These are phyloP conservation scores for Primulina tabacum DNA, from an alignment of 257 asterid genomes.

Conservation along the genomic window DNA sequence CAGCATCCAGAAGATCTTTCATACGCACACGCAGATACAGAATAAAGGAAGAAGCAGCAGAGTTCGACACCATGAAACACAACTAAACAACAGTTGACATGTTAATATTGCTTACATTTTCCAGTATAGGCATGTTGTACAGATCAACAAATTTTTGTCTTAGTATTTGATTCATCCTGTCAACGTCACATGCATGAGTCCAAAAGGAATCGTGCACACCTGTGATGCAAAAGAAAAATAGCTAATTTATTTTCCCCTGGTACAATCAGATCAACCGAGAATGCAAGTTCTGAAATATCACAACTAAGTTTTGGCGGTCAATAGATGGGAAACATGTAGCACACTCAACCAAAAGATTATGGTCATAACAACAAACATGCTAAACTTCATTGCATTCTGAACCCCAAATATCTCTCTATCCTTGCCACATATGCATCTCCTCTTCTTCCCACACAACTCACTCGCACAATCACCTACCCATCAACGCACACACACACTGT, in stretches of 20 bases:
- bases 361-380: not conserved
- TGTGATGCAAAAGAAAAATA: not conserved
- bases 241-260: not conserved
- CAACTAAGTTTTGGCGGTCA: not conserved
- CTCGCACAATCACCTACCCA: too few species aligned
- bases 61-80: not conserved
- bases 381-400: not conserved
- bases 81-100: conserved; percentile 13
- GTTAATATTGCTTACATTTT: conserved; percentile 59
- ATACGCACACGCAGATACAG: not conserved
- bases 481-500: too few species aligned
- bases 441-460: too few species aligned
- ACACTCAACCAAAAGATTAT: too few species aligned
- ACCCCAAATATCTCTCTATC: not conserved
- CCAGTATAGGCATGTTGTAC: conserved; percentile 75
- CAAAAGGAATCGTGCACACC: conserved; percentile 90
- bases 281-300: not conserved
- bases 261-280: not conserved
- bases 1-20: not conserved
- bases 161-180: conserved; percentile 73
- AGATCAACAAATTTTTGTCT: conserved; percentile 86
- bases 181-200: conserved; percentile 95
- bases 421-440: too few species aligned
- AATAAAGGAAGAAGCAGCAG: not conserved
- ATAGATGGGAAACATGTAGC: not conserved